Percentiles rank a stretch among this genome's conserved stretches.
phyloP scores from a whole-genome alignment of 2,329 filamentous ascomycete genomes.

The Arthrobotrys iridis region DNA sequence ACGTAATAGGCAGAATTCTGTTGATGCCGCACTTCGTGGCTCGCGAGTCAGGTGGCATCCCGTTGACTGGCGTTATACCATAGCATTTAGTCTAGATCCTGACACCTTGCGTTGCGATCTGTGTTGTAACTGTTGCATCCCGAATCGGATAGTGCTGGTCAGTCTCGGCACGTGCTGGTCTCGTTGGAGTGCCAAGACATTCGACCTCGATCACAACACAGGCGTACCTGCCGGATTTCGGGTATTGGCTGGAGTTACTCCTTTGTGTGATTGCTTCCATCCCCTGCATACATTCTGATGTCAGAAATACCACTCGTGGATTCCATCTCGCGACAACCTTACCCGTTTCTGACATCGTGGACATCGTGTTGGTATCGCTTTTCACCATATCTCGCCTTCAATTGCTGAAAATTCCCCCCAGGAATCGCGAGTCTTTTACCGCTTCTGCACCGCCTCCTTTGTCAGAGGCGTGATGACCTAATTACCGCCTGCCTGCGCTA shows the following conservation, averaged over 20 bases:
- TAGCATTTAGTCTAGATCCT: too few species aligned
- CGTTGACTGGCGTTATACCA: too few species aligned
- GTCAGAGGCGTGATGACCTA: constrained; percentile 32
- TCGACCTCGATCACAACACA: neutral
- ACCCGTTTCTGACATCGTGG: neutral
- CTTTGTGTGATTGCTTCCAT: constrained; percentile 3
- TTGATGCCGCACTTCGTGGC: too few species aligned
- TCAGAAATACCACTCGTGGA: constrained; percentile 11
- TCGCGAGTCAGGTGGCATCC: too few species aligned
- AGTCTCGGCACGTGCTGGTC: neutral
- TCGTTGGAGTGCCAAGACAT: neutral
- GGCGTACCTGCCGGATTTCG: neutral
- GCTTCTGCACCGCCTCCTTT: constrained; percentile 27
- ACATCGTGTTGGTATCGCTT: neutral
- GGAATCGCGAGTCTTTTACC: constrained; percentile 6
- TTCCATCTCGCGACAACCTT: constrained; percentile 27
- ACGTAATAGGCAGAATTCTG: too few species aligned
- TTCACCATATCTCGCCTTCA: neutral
- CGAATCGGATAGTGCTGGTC: too few species aligned
- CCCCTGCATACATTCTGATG: constrained; percentile 28
- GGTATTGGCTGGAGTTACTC: neutral
- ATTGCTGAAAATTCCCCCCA: constrained; percentile 15
- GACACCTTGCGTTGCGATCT: too few species aligned
- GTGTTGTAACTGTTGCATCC: neutral
- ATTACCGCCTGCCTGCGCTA: constrained; percentile 1